Conservation (phyloP, 768 basidiomycete species). For the Gymnopilus dilepis region DNA sequence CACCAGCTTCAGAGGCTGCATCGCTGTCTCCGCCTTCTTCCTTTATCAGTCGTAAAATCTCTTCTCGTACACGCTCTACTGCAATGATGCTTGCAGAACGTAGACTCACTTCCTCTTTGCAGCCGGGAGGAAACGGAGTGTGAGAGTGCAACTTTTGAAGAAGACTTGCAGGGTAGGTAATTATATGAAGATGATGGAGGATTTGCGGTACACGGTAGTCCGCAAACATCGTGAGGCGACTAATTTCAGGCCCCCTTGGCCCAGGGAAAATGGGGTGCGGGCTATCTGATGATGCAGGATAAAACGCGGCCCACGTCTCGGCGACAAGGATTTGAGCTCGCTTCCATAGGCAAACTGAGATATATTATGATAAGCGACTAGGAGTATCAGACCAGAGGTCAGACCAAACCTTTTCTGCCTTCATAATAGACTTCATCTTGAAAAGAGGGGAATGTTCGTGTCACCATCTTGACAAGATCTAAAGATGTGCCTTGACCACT, state of each 20-base stretch:
- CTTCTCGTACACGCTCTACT: constrained; percentile 73
- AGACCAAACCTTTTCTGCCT: constrained; percentile 58
- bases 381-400: background rate
- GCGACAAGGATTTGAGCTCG: constrained; percentile 91
- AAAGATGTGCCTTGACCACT: constrained; percentile 67
- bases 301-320: constrained; percentile 92
- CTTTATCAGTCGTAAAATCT: constrained; percentile 50
- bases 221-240: constrained; percentile 89
- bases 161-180: constrained; percentile 72
- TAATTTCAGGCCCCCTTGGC: constrained; percentile 59
- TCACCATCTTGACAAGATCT: constrained; percentile 73
- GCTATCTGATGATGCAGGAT: constrained; percentile 51
- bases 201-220: constrained; percentile 94
- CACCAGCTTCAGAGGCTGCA: constrained; percentile 30
- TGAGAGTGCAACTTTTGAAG: constrained; percentile 52
- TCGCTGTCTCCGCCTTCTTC: constrained; percentile 30
- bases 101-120: constrained; percentile 75
- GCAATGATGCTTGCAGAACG: constrained; percentile 82
- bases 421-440: constrained; percentile 68
- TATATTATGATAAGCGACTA: background rate
- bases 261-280: constrained; percentile 79
- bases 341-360: constrained; percentile 83
- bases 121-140: constrained; percentile 55
- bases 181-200: constrained; percentile 79
- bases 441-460: constrained; percentile 75